These are phyloP conservation scores for Suillus weaverae DNA, from an alignment of 768 basidiomycete species.

Conservation along the genomic window DNA sequence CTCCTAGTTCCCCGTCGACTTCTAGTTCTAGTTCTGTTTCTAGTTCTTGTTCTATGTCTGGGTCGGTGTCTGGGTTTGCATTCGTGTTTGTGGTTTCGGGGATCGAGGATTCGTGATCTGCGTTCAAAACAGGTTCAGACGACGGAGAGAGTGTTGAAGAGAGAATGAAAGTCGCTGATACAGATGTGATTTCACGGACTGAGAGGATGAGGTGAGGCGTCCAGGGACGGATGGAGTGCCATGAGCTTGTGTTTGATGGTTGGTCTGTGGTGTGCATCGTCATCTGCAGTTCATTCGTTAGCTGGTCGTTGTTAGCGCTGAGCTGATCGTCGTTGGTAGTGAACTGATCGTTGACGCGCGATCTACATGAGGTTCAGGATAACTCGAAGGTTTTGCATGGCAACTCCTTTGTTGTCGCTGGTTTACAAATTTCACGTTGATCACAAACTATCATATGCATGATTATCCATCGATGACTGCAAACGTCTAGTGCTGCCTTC, in stretches of 20 bases:
- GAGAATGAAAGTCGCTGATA: slow-evolving; percentile 72
- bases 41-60: not conserved
- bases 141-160: slow-evolving; percentile 44
- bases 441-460: not conserved
- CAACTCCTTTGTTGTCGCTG: not conserved
- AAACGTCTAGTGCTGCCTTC: not conserved
- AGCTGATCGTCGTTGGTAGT: not conserved
- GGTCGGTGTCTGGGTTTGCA: not conserved
- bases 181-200: slow-evolving; percentile 81
- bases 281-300: slow-evolving; percentile 13
- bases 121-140: slow-evolving; percentile 29
- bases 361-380: not conserved
- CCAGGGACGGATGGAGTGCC: slow-evolving; percentile 81
- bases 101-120: slow-evolving; percentile 6
- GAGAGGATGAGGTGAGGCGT: slow-evolving; percentile 66
- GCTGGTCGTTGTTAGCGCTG: not conserved
- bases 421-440: not conserved
- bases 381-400: not conserved
- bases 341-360: not conserved
- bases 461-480: too few relatives aligned
- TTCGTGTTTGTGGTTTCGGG: not conserved
- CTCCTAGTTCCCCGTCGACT: not conserved
- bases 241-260: slow-evolving; percentile 35
- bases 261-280: slow-evolving; percentile 13
- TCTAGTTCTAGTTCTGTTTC: not conserved